These are phyloP conservation scores for Stenogyne calaminthoides DNA, from an alignment of 305 asterid species.

Conservation along the genomic window DNA sequence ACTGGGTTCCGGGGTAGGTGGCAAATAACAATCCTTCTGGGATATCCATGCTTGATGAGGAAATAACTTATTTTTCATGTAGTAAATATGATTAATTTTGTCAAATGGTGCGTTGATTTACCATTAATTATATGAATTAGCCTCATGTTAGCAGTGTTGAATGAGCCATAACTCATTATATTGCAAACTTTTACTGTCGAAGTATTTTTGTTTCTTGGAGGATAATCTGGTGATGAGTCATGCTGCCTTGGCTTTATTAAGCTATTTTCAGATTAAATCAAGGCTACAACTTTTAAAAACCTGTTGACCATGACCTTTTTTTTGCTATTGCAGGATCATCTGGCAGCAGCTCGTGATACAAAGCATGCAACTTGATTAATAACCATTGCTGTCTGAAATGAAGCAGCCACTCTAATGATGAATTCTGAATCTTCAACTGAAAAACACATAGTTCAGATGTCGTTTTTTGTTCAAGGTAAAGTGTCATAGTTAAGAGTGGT, in stretches of 20 bases:
- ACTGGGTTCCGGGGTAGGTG: not conserved
- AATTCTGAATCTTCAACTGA: slow-evolving; percentile 14
- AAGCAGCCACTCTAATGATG: slow-evolving; percentile 8
- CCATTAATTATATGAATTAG: slow-evolving; percentile 6
- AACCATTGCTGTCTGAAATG: slow-evolving; percentile 17
- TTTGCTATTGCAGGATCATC: slow-evolving; percentile 74
- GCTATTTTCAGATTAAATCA: slow-evolving; percentile 18
- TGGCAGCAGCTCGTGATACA: slow-evolving; percentile 87
- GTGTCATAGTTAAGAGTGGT: slow-evolving; percentile 9
- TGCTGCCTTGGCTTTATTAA: slow-evolving; percentile 4
- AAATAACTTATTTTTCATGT: not conserved
- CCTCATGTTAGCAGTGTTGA: slow-evolving; percentile 1
- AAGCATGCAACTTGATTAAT: slow-evolving; percentile 60
- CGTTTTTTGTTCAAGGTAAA: slow-evolving; percentile 21
- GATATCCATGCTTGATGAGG: slow-evolving; percentile 1
- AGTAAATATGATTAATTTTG: not conserved
- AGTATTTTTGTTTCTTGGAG: slow-evolving; percentile 17
- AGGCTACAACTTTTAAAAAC: slow-evolving; percentile 5
- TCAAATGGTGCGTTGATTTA: not conserved
- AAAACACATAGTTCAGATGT: slow-evolving; percentile 9
- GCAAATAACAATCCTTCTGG: not conserved
- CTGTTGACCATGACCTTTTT: slow-evolving; percentile 14
- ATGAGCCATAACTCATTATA: not conserved
- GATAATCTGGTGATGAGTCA: not conserved
- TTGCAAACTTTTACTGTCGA: not conserved